These are phyloP conservation scores for Trichoderma sp. DNA, from an alignment of 2,329 filamentous ascomycete species.

Conservation along the genomic window DNA sequence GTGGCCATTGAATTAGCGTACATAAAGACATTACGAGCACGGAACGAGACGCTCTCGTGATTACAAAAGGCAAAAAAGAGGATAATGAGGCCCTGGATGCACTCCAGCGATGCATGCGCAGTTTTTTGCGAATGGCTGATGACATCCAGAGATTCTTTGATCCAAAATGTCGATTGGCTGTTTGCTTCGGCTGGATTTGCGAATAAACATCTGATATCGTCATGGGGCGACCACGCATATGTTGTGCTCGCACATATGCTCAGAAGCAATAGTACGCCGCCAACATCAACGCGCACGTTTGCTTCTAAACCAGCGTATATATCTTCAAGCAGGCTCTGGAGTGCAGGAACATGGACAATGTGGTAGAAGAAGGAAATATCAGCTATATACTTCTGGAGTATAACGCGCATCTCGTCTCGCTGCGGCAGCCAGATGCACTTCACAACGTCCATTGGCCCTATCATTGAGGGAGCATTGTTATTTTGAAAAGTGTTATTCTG, in stretches of 20 bases:
- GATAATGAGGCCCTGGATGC: constrained; percentile 45
- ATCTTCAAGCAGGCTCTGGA: constrained; percentile 38
- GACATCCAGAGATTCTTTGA: constrained; percentile 42
- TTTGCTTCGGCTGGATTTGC: constrained; percentile 37
- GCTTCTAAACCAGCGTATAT: constrained; percentile 39
- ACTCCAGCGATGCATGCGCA: constrained; percentile 40
- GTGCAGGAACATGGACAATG: constrained; percentile 38
- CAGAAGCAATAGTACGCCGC: constrained; percentile 38
- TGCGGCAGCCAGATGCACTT: constrained; percentile 43
- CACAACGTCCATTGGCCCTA: constrained; percentile 37
- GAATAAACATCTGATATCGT: constrained; percentile 37
- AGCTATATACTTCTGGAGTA: constrained; percentile 39
- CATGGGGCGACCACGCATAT: constrained; percentile 39
- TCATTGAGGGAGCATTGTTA: constrained; percentile 32
- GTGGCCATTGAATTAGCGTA: constrained; percentile 39
- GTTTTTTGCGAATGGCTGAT: constrained; percentile 42
- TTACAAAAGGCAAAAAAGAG: constrained; percentile 46
- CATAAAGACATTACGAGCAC: constrained; percentile 40
- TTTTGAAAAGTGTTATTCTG: constrained; percentile 40
- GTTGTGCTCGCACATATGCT: constrained; percentile 40
- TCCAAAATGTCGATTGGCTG: constrained; percentile 40
- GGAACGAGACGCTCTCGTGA: constrained; percentile 43
- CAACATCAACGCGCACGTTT: constrained; percentile 33
- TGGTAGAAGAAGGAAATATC: constrained; percentile 42
- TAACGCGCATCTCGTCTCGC: constrained; percentile 38